A percentile compares a stretch with the other conserved stretches of the same genome.
Conservation (phyloP, 371 early-diverging fungal genomes). For the Syncephalastrum racemosum region DNA sequence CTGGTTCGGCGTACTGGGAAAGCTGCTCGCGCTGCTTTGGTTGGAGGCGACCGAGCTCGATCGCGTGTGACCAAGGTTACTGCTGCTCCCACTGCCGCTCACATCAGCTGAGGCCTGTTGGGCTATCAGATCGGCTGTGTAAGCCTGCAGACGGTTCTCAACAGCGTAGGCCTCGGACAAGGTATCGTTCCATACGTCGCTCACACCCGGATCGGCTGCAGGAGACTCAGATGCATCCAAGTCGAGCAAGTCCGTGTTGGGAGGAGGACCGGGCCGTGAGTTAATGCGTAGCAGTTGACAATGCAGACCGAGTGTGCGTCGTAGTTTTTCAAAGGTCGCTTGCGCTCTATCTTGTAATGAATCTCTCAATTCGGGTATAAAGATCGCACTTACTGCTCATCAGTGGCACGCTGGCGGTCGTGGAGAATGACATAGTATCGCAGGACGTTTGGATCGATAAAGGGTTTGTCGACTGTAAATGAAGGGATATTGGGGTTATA, state of each 20-base stretch:
- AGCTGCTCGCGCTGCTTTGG: conserved; percentile 2
- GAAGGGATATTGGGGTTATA: conserved; percentile 57
- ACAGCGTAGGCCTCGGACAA: conserved; percentile 20
- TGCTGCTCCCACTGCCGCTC: neutral
- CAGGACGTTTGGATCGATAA: conserved; percentile 64
- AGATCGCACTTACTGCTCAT: conserved; percentile 50
- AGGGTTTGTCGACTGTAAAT: conserved; percentile 63
- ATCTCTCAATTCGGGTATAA: conserved; percentile 1
- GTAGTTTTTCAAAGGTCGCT: conserved; percentile 62
- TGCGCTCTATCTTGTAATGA: conserved; percentile 41
- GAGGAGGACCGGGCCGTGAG: conserved; percentile 34
- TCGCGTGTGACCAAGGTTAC: conserved; percentile 10
- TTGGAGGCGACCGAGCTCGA: conserved; percentile 23
- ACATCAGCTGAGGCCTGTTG: conserved; percentile 1
- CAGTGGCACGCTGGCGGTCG: conserved; percentile 56
- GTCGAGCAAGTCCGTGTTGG: conserved; percentile 21
- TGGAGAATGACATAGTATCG: conserved; percentile 77
- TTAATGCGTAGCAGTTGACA: conserved; percentile 64
- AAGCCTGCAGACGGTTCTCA: conserved; percentile 32
- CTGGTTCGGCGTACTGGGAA: conserved; percentile 5
- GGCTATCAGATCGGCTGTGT: conserved; percentile 7
- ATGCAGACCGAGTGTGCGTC: conserved; percentile 65
- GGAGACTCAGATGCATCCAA: conserved; percentile 20
- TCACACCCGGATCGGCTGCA: conserved; percentile 14
- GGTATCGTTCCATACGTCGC: conserved; percentile 18